Evolutionary conservation across 805 yeast species (phyloP).

Genomic region (Metschnikowia lochheadii): DNA sequence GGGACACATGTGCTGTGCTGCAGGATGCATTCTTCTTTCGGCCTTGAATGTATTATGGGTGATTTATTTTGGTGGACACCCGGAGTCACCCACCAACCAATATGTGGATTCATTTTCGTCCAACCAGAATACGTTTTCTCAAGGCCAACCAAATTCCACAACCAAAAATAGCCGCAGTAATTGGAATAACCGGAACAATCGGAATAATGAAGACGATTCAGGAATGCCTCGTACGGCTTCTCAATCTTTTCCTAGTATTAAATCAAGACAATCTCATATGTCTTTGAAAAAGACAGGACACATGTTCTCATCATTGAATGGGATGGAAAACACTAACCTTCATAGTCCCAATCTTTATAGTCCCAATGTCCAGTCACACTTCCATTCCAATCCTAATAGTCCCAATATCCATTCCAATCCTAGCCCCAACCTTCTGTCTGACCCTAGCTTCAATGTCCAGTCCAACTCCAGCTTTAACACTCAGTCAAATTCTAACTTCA

Average conservation of each 20-base stretch:
- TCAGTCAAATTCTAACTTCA: too few species aligned
- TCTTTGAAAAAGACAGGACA: constrained; percentile 30
- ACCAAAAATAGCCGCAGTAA: constrained; percentile 15
- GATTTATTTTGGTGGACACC: constrained; percentile 85
- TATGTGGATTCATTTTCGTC: constrained; percentile 80
- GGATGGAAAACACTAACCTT: constrained; percentile 45
- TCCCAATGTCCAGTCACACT: too few species aligned
- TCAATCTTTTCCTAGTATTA: constrained; percentile 27
- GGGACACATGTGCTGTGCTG: constrained; percentile 79
- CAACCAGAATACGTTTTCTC: constrained; percentile 37
- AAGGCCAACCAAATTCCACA: constrained; percentile 28
- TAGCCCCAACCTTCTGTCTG: too few species aligned
- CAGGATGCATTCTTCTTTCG: constrained; percentile 84
- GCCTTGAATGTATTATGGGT: constrained; percentile 84
- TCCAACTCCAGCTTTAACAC: too few species aligned
- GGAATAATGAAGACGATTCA: constrained; percentile 23
- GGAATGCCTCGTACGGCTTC: constrained; percentile 17
- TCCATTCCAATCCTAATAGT: too few species aligned
- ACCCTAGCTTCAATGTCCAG: too few species aligned
- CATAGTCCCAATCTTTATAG: too few species aligned
- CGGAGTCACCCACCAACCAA: constrained; percentile 79
- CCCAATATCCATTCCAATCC: too few species aligned
- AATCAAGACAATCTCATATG: constrained; percentile 34
- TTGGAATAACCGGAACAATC: too few species aligned
- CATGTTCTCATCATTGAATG: constrained; percentile 55